A percentile compares a stretch with the other conserved stretches of the same genome.
These are phyloP conservation scores for Schizopora paradoxa DNA, from an alignment of 1,284 basidiomycete genomes.

Conservation along the genomic window DNA sequence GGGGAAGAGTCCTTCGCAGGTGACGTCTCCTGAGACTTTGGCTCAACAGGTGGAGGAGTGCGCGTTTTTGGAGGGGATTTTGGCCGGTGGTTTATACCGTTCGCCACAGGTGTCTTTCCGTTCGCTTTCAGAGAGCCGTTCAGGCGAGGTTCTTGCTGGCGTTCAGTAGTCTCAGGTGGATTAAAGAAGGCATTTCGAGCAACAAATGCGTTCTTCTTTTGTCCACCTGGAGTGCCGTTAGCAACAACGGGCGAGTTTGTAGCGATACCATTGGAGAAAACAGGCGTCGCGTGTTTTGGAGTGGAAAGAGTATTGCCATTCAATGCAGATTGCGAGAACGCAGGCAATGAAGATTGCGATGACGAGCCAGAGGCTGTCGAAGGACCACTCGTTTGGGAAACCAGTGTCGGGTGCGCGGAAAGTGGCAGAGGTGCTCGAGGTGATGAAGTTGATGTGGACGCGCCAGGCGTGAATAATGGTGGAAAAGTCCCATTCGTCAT, in stretches of 20 bases:
- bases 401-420: conserved; percentile 6
- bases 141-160: too few species aligned
- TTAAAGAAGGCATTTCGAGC: conserved; percentile 17
- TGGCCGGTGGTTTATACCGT: neutral
- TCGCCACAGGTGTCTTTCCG: too few species aligned
- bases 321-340: neutral
- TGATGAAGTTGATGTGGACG: conserved; percentile 7
- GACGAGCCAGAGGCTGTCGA: conserved; percentile 1
- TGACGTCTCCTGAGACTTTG: neutral
- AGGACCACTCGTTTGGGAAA: conserved; percentile 8
- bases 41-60: conserved; percentile 13
- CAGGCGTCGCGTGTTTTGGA: conserved; percentile 1
- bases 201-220: conserved; percentile 13
- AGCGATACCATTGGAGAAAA: too few species aligned
- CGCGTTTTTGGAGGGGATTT: conserved; percentile 2
- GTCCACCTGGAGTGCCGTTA: conserved; percentile 11
- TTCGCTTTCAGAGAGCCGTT: too few species aligned
- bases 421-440: conserved; percentile 4
- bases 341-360: neutral
- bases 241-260: conserved; percentile 1
- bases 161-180: conserved; percentile 5
- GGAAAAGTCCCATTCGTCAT: conserved; percentile 10
- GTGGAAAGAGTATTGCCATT: conserved; percentile 3
- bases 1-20: neutral
- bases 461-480: conserved; percentile 5